Evolutionary conservation across 2,329 filamentous ascomycete genomes (phyloP), one percentile per base, ranked within the genome.

Genomic region (Diaporthe batatas): DNA sequence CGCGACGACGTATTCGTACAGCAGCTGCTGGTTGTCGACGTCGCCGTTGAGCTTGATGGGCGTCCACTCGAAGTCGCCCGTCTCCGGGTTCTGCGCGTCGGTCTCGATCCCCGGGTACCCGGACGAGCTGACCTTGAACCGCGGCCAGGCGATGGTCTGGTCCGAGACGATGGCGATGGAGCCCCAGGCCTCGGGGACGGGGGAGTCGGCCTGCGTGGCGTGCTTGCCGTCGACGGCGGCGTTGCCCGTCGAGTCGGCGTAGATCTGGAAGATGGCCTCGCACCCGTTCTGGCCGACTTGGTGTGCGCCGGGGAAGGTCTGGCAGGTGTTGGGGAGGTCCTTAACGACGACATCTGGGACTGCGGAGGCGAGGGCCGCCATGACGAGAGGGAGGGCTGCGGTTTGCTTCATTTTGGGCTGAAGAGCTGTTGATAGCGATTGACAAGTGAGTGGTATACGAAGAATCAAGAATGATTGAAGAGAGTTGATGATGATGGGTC

Each of bases 221-320:
- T 65, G 62, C 44, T 51, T 65, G 62, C 62, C 62, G 62, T 65
- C 62, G 44, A 65, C 44, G 29, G 29, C 62, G 6, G 62, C 11
- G 44, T 65, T 36, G 29, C 62, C 62, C 2, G 62, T 65, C 21
- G 44, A 51, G 21, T 49, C 32, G 62, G 62, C 62, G 62, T 51
- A 65, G 62, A 65, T 23, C 62, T 65, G 44, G 32, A 65, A 65
- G 29, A 5, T 3, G 62, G 44, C 62, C 12, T 51, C 62, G 32
- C 62, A 65, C 11, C 62, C 62, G 44, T 16, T 25, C 29, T 65
- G 62, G 29, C 62, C 44, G 21, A 36, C 21, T 3, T 51, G 59
- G 59, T 65, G 59, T 2, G 62, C 44, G 44, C 62, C 44, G 7
- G 62, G 44, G 62, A 18, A 65, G 32, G 62, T 65, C 44, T 51